A percentile compares a stretch with the other conserved stretches of the same genome.
Evolutionary conservation across 176 grass and related monocot species (phyloP).

Genomic region (Musa beccarii): DNA sequence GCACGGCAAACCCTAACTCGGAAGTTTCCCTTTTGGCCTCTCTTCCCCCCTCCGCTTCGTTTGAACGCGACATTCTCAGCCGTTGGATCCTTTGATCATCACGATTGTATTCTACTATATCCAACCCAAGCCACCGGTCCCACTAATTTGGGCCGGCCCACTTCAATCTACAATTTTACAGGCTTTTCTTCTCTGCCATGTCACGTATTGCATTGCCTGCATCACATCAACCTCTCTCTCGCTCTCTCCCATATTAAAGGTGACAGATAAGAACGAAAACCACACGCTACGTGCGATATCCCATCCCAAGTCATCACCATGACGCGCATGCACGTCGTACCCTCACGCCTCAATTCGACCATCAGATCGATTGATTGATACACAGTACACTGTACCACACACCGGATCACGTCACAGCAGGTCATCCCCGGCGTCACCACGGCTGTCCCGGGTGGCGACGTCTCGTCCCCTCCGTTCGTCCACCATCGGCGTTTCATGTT

Average conservation of each 20-base stretch:
- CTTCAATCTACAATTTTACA: no score
- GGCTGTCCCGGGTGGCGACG: not conserved
- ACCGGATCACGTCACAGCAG: not conserved
- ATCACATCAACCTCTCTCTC: no score
- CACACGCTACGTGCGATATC: not conserved
- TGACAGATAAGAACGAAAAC: not conserved
- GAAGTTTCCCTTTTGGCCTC: not conserved
- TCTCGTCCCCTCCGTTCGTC: not conserved
- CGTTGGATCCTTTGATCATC: not conserved
- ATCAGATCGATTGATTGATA: not conserved
- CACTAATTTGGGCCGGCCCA: not conserved
- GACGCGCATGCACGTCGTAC: not conserved
- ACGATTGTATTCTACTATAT: no score
- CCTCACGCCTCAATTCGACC: not conserved
- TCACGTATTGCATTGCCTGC: no score
- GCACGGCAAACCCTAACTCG: constrained; percentile 1
- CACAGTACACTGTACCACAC: not conserved
- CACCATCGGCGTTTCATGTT: not conserved
- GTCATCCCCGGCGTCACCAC: not conserved
- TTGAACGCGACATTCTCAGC: constrained; percentile 4
- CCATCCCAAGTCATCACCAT: not conserved
- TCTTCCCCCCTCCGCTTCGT: not conserved
- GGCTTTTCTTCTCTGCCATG: no score
- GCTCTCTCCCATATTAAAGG: not conserved
- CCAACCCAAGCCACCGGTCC: no score